Evolutionary conservation across 176 grass and related monocot species (phyloP), one percentile per base, ranked within the genome.

Genomic region (Metroxylon sagu): DNA sequence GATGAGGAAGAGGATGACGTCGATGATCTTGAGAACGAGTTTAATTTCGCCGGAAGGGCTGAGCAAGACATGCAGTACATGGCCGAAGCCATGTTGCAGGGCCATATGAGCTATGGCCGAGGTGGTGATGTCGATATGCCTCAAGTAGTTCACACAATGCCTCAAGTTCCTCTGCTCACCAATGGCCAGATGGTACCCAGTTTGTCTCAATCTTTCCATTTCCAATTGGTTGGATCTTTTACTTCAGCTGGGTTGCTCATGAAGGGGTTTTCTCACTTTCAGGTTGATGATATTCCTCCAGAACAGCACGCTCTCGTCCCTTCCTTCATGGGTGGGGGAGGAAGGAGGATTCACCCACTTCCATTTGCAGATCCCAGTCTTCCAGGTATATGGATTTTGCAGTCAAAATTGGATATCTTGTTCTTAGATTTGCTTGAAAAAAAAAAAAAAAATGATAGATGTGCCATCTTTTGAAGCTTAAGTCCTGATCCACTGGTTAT

Each of bases 261-360:
- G 64, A 2, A 19, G 3, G 28, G 5, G 3, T 30, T 6, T 17
- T 30, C 16, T 68, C 23, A 19, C 26, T 43, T 43, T 35, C 64
- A 95, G 89, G 78, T 89, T 25, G 89, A 95, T 56, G 89, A 95
- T 59, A 95, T 95, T 68, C 89, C 85, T 17, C 89, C 85, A 3
- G 89, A 95, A 72, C 85, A 95, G 82, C 89, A 95, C 73, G 89
- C 89, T 17, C 83, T 95, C 6, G 89, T 95, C 64, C 89, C 89
- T 50, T 82, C 89, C 30, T 95, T 82, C 72, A 85, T 85, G 78
- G 76, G 89, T 5, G 78, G 87, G 0, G 89, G 85, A 10, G 81
- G 78, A 16, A 95, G 85, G 78, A 82, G 89, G 78, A 95, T 95
- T 70, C 89, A 95, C 26, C 89, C 85, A 35, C 85, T 95, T 72